A percentile compares a stretch with the other conserved stretches of the same genome.
These are phyloP conservation scores for Cystofilobasidium capitatum DNA, from an alignment of 768 basidiomycete species.

Conservation along the genomic window DNA sequence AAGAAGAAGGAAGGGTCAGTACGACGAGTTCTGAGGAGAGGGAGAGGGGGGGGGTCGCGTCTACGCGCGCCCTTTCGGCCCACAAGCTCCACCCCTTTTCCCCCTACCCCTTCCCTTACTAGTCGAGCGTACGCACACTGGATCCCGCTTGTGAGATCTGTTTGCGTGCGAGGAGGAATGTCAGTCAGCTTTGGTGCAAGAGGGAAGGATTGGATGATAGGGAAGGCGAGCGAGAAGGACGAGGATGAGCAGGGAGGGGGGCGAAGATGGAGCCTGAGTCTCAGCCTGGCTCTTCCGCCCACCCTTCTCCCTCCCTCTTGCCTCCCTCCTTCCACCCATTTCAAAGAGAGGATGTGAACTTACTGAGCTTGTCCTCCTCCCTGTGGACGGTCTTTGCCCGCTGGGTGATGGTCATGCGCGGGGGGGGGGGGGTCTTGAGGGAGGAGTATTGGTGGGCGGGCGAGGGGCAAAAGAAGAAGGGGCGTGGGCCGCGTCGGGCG, in stretches of 20 bases:
- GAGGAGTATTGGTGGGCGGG: neutral
- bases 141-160: slow-evolving; percentile 11
- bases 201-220: neutral
- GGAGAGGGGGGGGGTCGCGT: neutral
- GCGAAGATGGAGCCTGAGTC: neutral
- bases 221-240: neutral
- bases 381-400: slow-evolving; percentile 1
- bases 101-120: neutral
- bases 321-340: too few relatives aligned
- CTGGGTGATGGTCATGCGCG: slow-evolving; percentile 1
- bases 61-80: neutral
- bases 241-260: neutral
- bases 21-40: neutral
- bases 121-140: slow-evolving; percentile 5
- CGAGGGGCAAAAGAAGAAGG: neutral
- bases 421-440: neutral
- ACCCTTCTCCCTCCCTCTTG: too few relatives aligned
- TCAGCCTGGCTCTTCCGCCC: neutral
- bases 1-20: neutral
- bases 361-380: slow-evolving; percentile 1
- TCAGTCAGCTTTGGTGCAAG: neutral
- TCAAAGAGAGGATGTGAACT: neutral
- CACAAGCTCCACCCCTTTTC: neutral
- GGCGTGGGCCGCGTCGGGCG: too few relatives aligned
- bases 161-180: neutral